Evolutionary conservation across 306 rosid genomes (phyloP).

Genomic region (Hippophae tibetana): DNA sequence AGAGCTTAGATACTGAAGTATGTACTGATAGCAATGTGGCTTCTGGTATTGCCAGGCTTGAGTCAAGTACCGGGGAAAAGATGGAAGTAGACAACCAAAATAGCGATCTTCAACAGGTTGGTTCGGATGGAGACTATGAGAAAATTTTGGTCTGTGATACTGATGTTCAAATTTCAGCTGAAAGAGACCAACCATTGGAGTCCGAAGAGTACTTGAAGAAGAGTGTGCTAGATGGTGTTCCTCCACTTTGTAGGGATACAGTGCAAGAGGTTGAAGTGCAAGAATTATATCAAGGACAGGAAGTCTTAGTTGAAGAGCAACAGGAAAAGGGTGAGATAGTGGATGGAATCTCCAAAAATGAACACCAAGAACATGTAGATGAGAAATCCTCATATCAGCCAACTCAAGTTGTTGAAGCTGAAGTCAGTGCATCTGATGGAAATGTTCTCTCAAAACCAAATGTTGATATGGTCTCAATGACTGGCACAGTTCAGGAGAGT

Average conservation of each 20-base stretch:
- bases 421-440: slow-evolving; percentile 14
- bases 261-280: slow-evolving; percentile 22
- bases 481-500: neutral
- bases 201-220: slow-evolving; percentile 10
- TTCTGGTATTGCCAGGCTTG: slow-evolving; percentile 4
- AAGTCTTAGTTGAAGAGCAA: slow-evolving; percentile 19
- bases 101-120: slow-evolving; percentile 15
- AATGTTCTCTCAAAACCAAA: slow-evolving; percentile 15
- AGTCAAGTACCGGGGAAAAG: slow-evolving; percentile 11
- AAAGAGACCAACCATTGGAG: slow-evolving; percentile 8
- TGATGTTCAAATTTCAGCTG: slow-evolving; percentile 12
- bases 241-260: slow-evolving; percentile 6
- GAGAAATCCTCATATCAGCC: slow-evolving; percentile 4
- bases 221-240: slow-evolving; percentile 15
- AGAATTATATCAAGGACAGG: slow-evolving; percentile 6
- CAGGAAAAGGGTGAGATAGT: slow-evolving; percentile 19
- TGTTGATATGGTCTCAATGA: slow-evolving; percentile 5
- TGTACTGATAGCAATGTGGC: slow-evolving; percentile 7
- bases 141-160: neutral
- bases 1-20: slow-evolving; percentile 22
- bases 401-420: slow-evolving; percentile 17
- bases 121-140: neutral
- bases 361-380: slow-evolving; percentile 20
- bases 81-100: slow-evolving; percentile 23
- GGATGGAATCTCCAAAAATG: slow-evolving; percentile 8